Evolutionary conservation across 1,284 basidiomycete species (phyloP).

Genomic region (Pyrrhoderma noxium): DNA sequence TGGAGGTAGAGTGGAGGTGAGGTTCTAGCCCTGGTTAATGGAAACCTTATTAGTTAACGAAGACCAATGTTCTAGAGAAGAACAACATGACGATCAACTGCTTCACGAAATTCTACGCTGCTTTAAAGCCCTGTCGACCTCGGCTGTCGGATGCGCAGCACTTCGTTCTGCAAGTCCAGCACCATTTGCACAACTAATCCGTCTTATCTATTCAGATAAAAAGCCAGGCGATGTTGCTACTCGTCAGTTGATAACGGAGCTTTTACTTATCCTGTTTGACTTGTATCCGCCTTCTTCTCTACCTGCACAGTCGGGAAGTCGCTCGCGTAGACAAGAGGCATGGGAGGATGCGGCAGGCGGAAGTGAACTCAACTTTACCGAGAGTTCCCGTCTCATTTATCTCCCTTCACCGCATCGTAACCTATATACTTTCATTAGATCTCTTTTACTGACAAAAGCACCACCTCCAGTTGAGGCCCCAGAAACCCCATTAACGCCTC

Average conservation of each 20-base stretch:
- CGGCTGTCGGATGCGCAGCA: conserved; percentile 76
- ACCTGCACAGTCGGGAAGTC: conserved; percentile 34
- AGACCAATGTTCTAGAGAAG: conserved; percentile 56
- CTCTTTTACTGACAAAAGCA: conserved; percentile 66
- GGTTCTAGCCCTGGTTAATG: conserved; percentile 22
- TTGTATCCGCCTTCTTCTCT: conserved; percentile 66
- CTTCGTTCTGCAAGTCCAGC: conserved; percentile 78
- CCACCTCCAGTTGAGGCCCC: conserved; percentile 65
- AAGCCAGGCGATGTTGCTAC: conserved; percentile 91
- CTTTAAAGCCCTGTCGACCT: conserved; percentile 89
- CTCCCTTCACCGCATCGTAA: conserved; percentile 67
- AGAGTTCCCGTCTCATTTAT: conserved; percentile 43
- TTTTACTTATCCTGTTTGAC: conserved; percentile 78
- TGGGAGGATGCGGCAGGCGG: conserved; percentile 35
- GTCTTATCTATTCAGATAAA: conserved; percentile 91
- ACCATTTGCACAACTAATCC: conserved; percentile 78
- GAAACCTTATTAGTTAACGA: conserved; percentile 2
- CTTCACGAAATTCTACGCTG: conserved; percentile 90
- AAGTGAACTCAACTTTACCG: conserved; percentile 9
- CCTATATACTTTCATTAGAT: conserved; percentile 62
- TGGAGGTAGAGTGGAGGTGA: conserved; percentile 95
- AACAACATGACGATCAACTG: conserved; percentile 95
- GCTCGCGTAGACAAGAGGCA: conserved; percentile 39
- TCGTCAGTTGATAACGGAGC: conserved; percentile 85
- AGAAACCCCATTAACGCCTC: conserved; percentile 59